Conservation (phyloP, 2,329 filamentous ascomycete genomes). For the Aphanocladium album region DNA sequence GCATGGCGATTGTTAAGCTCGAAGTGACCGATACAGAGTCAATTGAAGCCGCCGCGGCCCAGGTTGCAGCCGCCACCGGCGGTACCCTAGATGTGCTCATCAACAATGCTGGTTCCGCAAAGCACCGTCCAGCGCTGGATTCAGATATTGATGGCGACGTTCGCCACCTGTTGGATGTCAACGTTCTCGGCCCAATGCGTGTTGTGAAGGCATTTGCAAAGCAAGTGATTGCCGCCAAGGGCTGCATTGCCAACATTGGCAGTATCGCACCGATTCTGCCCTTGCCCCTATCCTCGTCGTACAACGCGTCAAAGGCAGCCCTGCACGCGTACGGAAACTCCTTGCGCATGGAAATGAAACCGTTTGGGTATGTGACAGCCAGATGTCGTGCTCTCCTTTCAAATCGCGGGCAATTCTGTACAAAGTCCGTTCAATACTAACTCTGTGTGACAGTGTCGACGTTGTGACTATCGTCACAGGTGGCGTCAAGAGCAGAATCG, state of each 20-base stretch:
- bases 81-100: conserved; percentile 13
- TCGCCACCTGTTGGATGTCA: conserved; percentile 11
- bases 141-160: conserved; percentile 13
- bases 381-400: background rate
- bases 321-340: conserved; percentile 19
- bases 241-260: conserved; percentile 22
- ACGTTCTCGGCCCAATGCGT: conserved; percentile 16
- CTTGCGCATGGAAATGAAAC: conserved; percentile 20
- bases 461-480: conserved; percentile 17
- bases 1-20: conserved; percentile 6
- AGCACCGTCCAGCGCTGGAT: conserved; percentile 12
- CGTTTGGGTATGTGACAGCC: conserved; percentile 18
- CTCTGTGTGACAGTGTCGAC: conserved; percentile 12
- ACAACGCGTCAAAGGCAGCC: conserved; percentile 22
- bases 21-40: conserved; percentile 11
- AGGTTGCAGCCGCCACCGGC: conserved; percentile 1
- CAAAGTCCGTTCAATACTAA: background rate
- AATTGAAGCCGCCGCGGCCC: background rate
- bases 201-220: conserved; percentile 19
- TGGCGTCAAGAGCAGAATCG: conserved; percentile 17
- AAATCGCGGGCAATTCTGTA: background rate
- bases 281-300: conserved; percentile 17
- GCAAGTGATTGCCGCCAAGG: conserved; percentile 19
- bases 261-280: conserved; percentile 21
- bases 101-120: conserved; percentile 13